A percentile compares a stretch with the other conserved stretches of the same genome.
phyloP scores from a whole-genome alignment of 1,284 basidiomycete genomes.

The Ustilago bromivora region DNA sequence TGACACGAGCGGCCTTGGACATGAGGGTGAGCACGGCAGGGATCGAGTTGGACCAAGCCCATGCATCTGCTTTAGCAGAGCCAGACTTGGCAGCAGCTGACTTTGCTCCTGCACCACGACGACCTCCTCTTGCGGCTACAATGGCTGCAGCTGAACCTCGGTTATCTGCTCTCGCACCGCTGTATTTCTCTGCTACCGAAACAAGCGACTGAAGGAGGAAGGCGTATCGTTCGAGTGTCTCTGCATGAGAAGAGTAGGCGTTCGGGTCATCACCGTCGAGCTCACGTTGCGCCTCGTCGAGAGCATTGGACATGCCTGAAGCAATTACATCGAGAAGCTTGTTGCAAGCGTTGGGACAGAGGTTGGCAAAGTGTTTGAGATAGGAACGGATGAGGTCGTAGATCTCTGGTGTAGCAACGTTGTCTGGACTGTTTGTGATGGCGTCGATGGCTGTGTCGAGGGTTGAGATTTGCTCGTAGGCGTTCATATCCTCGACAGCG shows the following conservation, averaged over 20 bases:
- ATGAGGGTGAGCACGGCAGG: constrained; percentile 60
- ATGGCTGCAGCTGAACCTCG: constrained; percentile 30
- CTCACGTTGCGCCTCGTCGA: constrained; percentile 57
- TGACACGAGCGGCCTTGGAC: constrained; percentile 55
- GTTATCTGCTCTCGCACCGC: constrained; percentile 31
- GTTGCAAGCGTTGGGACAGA: constrained; percentile 53
- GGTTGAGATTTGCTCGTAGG: constrained; percentile 48
- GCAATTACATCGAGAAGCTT: constrained; percentile 62
- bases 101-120: constrained; percentile 39
- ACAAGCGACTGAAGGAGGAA: constrained; percentile 68
- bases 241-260: constrained; percentile 52
- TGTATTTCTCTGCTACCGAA: constrained; percentile 59
- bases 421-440: constrained; percentile 51
- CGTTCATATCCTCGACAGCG: constrained; percentile 49
- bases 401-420: constrained; percentile 41
- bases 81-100: constrained; percentile 41
- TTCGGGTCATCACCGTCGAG: constrained; percentile 51
- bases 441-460: constrained; percentile 58
- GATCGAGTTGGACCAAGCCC: constrained; percentile 60
- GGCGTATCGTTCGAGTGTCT: constrained; percentile 62
- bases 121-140: constrained; percentile 33
- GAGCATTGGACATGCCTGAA: constrained; percentile 52
- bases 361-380: constrained; percentile 58
- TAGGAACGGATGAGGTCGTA: constrained; percentile 62
- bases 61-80: constrained; percentile 48